Evolutionary conservation across 1,284 basidiomycete species (phyloP).

Genomic region (Salmacisia buchloeana): DNA sequence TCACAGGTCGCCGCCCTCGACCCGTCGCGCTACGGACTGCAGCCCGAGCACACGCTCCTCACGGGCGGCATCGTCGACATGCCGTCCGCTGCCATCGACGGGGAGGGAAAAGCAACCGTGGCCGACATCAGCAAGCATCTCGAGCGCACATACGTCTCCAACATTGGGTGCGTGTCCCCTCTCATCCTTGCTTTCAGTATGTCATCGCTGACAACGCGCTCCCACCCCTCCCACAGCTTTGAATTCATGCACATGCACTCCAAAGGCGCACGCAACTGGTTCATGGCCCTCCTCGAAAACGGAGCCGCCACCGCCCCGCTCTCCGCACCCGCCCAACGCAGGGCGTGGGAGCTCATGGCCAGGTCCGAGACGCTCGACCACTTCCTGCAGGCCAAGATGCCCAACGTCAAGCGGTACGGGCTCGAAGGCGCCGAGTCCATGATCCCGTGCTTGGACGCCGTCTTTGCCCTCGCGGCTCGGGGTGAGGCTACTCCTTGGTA

Average conservation of each 20-base stretch:
- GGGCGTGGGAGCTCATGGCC: slow-evolving; percentile 62
- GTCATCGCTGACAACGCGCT: slow-evolving; percentile 63
- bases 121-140: slow-evolving; percentile 45
- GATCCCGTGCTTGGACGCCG: slow-evolving; percentile 71
- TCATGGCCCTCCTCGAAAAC: slow-evolving; percentile 11
- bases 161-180: slow-evolving; percentile 9
- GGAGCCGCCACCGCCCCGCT: slow-evolving; percentile 7
- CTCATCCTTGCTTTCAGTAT: slow-evolving; percentile 21
- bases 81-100: slow-evolving; percentile 32
- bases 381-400: slow-evolving; percentile 74
- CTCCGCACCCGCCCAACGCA: slow-evolving; percentile 1
- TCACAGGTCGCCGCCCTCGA: slow-evolving; percentile 66
- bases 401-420: slow-evolving; percentile 74
- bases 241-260: slow-evolving; percentile 64
- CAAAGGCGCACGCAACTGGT: slow-evolving; percentile 11
- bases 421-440: slow-evolving; percentile 84
- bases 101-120: slow-evolving; percentile 49
- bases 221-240: slow-evolving; percentile 76
- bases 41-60: slow-evolving; percentile 66
- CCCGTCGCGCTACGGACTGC: slow-evolving; percentile 72
- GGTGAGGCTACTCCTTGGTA: no score
- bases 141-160: slow-evolving; percentile 7
- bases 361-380: slow-evolving; percentile 74
- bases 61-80: slow-evolving; percentile 29
- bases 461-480: slow-evolving; percentile 65